These are phyloP conservation scores for Entoloma clypeatum DNA, from an alignment of 1,284 basidiomycete species.

Conservation along the genomic window DNA sequence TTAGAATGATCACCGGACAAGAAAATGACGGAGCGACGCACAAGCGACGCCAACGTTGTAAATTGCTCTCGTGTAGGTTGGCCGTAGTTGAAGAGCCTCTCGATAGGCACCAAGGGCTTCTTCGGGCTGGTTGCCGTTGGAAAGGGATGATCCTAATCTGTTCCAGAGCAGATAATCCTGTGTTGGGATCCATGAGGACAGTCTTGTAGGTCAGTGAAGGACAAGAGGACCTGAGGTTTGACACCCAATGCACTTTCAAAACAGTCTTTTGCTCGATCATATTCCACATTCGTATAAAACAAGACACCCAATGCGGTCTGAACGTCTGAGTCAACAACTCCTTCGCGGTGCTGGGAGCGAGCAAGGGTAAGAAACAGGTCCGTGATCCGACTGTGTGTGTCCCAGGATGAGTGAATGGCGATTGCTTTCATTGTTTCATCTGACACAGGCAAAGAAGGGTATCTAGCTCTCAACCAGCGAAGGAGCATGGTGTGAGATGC, in stretches of 20 bases:
- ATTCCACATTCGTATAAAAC: constrained; percentile 84
- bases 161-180: constrained; percentile 97
- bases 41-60: constrained; percentile 98
- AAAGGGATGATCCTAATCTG: constrained; percentile 89
- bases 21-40: constrained; percentile 33
- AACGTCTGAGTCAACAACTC: constrained; percentile 85
- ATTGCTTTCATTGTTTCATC: constrained; percentile 58
- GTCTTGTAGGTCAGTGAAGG: background rate
- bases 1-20: constrained; percentile 1
- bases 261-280: constrained; percentile 84
- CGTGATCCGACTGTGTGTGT: constrained; percentile 77
- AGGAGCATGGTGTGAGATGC: constrained; percentile 87
- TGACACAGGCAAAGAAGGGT: constrained; percentile 62
- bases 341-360: constrained; percentile 67
- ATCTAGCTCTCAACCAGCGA: constrained; percentile 79
- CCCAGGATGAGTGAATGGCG: constrained; percentile 72
- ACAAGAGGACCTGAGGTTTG: constrained; percentile 54
- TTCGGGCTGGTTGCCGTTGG: constrained; percentile 93
- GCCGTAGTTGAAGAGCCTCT: constrained; percentile 88
- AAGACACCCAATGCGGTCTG: constrained; percentile 93
- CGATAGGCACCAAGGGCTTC: constrained; percentile 95
- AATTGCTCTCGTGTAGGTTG: constrained; percentile 95
- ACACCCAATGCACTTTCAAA: constrained; percentile 83
- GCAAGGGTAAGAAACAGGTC: constrained; percentile 86
- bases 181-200: constrained; percentile 1